These are phyloP conservation scores for Xanthoconium stramineum DNA, from an alignment of 768 basidiomycete genomes.

Conservation along the genomic window DNA sequence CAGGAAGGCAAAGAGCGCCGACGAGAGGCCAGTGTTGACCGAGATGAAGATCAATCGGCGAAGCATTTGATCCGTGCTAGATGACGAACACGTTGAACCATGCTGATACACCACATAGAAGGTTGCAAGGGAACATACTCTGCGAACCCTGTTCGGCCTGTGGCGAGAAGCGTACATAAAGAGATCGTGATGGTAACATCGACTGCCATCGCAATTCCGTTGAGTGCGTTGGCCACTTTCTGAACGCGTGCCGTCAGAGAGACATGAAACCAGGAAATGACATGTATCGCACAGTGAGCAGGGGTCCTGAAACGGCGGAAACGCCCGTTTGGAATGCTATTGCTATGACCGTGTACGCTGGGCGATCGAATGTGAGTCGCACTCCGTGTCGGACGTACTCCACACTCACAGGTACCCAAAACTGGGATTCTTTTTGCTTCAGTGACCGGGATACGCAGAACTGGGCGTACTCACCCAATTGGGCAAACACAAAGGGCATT, in stretches of 20 bases:
- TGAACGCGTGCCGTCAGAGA: conserved; percentile 8
- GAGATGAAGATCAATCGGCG: conserved; percentile 24
- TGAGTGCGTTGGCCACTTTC: conserved; percentile 13
- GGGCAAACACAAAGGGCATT: conserved; percentile 18
- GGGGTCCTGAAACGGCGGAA: conserved; percentile 13
- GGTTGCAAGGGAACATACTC: conserved; percentile 8
- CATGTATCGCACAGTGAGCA: conserved; percentile 15
- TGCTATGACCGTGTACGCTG: conserved; percentile 17
- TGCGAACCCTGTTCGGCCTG: conserved; percentile 24
- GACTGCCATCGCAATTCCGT: conserved; percentile 15
- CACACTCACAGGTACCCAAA: conserved; percentile 14
- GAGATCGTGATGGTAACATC: conserved; percentile 20
- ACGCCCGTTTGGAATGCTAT: conserved; percentile 15
- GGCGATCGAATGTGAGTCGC: conserved; percentile 2
- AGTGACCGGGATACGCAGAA: neutral
- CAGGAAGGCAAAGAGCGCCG: conserved; percentile 21
- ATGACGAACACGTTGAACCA: neutral
- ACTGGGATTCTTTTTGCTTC: conserved; percentile 7
- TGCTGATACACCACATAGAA: neutral
- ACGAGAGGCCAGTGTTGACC: conserved; percentile 25
- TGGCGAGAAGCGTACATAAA: conserved; percentile 20
- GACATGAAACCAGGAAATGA: neutral
- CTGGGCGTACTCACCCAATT: conserved; percentile 10
- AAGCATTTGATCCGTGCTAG: conserved; percentile 25
- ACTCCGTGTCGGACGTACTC: neutral